A percentile compares a stretch with the other conserved stretches of the same genome.
Conservation (phyloP, 352 stramenopile species). For the Globisporangium apiculatum region DNA sequence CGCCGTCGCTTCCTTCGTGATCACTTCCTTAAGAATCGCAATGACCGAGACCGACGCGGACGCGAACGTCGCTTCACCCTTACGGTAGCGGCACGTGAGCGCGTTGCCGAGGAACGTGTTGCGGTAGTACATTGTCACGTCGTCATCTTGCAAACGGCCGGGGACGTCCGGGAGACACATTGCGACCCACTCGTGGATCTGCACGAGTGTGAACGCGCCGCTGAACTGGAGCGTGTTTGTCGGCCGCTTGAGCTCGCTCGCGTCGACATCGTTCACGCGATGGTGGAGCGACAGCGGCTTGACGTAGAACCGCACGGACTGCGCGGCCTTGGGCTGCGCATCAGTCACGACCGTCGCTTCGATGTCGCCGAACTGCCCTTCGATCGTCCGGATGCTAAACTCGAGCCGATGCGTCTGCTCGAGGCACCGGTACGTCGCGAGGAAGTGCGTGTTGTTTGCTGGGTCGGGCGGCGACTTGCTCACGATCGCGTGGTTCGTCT, state of each 20-base stretch:
- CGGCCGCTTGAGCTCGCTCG: slow-evolving; percentile 38
- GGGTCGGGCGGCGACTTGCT: slow-evolving; percentile 58
- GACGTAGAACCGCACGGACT: slow-evolving; percentile 67
- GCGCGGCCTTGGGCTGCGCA: slow-evolving; percentile 50
- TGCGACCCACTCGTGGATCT: slow-evolving; percentile 84
- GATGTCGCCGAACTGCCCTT: slow-evolving; percentile 78
- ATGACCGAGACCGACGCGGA: slow-evolving; percentile 79
- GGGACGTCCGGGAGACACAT: slow-evolving; percentile 76
- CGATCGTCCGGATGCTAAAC: slow-evolving; percentile 76
- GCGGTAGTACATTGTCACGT: slow-evolving; percentile 68
- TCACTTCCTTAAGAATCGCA: slow-evolving; percentile 80
- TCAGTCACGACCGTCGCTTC: slow-evolving; percentile 69
- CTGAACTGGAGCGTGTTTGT: slow-evolving; percentile 67
- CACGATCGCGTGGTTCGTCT: slow-evolving; percentile 68
- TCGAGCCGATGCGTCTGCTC: slow-evolving; percentile 76
- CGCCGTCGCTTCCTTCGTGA: slow-evolving; percentile 77
- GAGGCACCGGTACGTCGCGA: slow-evolving; percentile 73
- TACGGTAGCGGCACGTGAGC: slow-evolving; percentile 70
- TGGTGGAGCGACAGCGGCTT: slow-evolving; percentile 82
- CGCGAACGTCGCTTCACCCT: slow-evolving; percentile 62
- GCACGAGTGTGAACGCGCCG: slow-evolving; percentile 69
- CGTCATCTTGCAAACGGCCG: slow-evolving; percentile 55
- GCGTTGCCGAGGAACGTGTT: slow-evolving; percentile 71
- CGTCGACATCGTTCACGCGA: slow-evolving; percentile 57
- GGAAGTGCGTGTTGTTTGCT: slow-evolving; percentile 51